These are phyloP conservation scores for Hibiscus syriacus DNA, from an alignment of 345 rosid genomes.

Conservation along the genomic window DNA sequence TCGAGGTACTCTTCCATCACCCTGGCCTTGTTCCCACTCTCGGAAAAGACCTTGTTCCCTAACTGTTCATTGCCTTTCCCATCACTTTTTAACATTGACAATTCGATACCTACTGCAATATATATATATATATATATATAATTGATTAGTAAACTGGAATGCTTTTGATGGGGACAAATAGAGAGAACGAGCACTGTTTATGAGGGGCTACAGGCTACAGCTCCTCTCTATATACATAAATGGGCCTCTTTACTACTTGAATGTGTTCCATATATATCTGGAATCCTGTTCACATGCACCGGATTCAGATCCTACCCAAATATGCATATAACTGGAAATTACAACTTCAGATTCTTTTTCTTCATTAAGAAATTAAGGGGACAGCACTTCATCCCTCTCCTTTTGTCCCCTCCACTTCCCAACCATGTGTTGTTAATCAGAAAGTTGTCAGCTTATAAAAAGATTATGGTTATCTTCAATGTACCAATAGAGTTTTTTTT, in stretches of 20 bases:
- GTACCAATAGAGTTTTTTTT: too few species aligned
- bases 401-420: too few species aligned
- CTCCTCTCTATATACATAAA: background rate
- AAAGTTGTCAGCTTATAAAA: background rate
- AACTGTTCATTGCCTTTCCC: constrained; percentile 4
- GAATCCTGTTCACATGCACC: background rate
- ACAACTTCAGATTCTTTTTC: background rate
- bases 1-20: background rate
- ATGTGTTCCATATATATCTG: constrained; percentile 4
- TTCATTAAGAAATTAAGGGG: background rate
- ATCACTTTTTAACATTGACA: background rate
- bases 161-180: background rate
- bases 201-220: background rate
- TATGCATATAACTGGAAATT: background rate
- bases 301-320: background rate
- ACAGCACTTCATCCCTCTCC: background rate
- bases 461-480: too few species aligned
- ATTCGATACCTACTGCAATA: background rate
- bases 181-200: background rate
- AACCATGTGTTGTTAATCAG: too few species aligned
- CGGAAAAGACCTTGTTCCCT: background rate
- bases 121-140: background rate
- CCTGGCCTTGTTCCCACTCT: background rate
- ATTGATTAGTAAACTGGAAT: background rate
- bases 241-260: background rate